Base-by-base conservation (phyloP, 2,329 filamentous ascomycete genomes). In the Paraphaeosphaeria sporulosa region DNA sequence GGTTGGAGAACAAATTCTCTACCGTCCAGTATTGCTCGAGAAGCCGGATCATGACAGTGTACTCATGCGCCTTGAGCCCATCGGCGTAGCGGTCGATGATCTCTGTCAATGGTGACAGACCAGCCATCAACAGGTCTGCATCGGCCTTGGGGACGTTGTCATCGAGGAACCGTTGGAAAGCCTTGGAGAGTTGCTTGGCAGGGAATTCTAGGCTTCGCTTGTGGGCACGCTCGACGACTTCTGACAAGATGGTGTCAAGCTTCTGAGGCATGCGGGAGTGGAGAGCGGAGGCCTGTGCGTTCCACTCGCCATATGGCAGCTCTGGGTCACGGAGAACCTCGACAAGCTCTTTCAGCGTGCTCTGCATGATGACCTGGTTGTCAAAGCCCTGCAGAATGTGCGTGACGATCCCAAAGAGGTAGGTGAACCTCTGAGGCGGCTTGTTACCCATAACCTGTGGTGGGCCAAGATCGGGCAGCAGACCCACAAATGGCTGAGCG, bases 181-280 rank as follows among this genome's bases (percentile, higher is more conserved):
- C 89, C 84, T 96, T 96, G 64, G 86, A 83, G 46, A 99, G 85
- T 62, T 91, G 87, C 83, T 96, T 96, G 62, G 94, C 91, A 10
- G 95, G 95, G 83, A 99, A 99, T 74, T 99, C 95, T 10, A 86
- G 84, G 61, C 91, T 88, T 49, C 95, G 88, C 58, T 87, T 81
- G 78, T 89, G 91, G 44, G 93, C 88, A 61, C 91, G 90, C 60
- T 98, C 94, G 54, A 98, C 90, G 47, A 96, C 90, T 71, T 95
- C 91, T 13, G 89, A 88, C 67, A 99, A 90, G 65, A 87, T 89
- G 23, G 88, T 79, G 70, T 97, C 94, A 32, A 99, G 88, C 82
- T 94, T 97, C 76, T 94, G 90, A 0, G 95, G 95, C 91, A 98
- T 99, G 71, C 95, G 91, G 7, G 94, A 92, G 79, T 98, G 94